A percentile compares a stretch with the other conserved stretches of the same genome.
phyloP scores from a whole-genome alignment of 2,329 filamentous ascomycete species.

The Ilyonectria robusta region DNA sequence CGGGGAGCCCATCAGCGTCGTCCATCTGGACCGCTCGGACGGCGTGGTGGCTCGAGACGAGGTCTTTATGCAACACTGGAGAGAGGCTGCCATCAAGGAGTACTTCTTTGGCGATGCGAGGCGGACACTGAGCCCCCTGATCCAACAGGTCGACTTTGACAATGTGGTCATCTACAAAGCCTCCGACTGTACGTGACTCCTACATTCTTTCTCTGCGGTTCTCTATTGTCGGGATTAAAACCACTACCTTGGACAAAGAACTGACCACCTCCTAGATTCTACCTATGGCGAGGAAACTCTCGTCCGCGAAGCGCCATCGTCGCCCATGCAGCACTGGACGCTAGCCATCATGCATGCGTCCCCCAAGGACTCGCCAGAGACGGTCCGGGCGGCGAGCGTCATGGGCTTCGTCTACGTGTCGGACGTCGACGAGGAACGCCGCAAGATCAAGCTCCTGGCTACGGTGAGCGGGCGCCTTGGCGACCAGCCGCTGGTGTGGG shows the following conservation, averaged over 20 bases:
- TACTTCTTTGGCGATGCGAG: slow-evolving; percentile 93
- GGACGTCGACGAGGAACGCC: slow-evolving; percentile 88
- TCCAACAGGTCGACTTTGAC: slow-evolving; percentile 85
- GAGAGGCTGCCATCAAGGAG: slow-evolving; percentile 85
- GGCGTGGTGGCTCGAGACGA: slow-evolving; percentile 86
- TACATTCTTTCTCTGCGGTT: background rate
- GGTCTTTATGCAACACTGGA: slow-evolving; percentile 78
- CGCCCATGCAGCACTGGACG: slow-evolving; percentile 83
- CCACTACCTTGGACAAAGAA: slow-evolving; percentile 2
- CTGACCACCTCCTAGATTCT: slow-evolving; percentile 43
- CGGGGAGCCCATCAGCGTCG: slow-evolving; percentile 79
- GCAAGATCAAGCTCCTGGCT: slow-evolving; percentile 84
- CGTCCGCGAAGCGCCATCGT: slow-evolving; percentile 75
- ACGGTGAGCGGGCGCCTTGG: slow-evolving; percentile 88
- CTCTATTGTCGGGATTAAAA: background rate
- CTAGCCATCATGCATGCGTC: slow-evolving; percentile 88
- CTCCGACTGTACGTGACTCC: slow-evolving; percentile 65
- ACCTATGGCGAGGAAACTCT: slow-evolving; percentile 61
- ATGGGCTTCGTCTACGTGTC: slow-evolving; percentile 95
- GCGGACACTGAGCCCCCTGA: slow-evolving; percentile 86
- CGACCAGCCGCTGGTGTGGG: slow-evolving; percentile 85
- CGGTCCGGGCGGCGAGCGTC: slow-evolving; percentile 84
- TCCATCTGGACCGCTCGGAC: slow-evolving; percentile 87
- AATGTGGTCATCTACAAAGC: slow-evolving; percentile 81
- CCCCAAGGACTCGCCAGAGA: slow-evolving; percentile 76